phyloP scores from a whole-genome alignment of 208 protist species.

The Acanthamoeba triangularis region DNA sequence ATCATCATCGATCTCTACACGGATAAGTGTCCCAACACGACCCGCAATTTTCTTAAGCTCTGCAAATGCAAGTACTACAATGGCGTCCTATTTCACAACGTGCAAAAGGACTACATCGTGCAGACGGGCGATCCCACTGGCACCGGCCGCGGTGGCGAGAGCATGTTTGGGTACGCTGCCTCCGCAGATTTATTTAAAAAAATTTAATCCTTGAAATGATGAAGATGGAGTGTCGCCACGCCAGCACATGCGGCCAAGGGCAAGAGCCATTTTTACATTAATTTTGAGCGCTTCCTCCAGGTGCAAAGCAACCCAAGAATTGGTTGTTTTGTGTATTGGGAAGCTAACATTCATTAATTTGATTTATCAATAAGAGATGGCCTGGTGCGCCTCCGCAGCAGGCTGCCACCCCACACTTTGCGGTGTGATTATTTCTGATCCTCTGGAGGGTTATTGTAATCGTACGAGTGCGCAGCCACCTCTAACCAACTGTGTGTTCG shows the following conservation, averaged over 20 bases:
- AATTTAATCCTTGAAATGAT: neutral
- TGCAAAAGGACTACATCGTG: slow-evolving; percentile 93
- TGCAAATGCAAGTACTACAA: slow-evolving; percentile 98
- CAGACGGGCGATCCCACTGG: slow-evolving; percentile 94
- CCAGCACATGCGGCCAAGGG: neutral
- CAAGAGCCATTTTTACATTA: neutral
- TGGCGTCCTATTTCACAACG: slow-evolving; percentile 92
- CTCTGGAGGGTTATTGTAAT: neutral
- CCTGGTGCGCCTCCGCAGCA: slow-evolving; percentile 12
- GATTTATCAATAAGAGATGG: neutral
- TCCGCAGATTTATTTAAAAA: neutral
- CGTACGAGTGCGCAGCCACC: neutral
- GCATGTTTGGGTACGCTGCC: slow-evolving; percentile 86
- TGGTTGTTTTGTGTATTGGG: neutral
- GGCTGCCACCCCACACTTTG: neutral
- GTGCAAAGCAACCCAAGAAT: neutral
- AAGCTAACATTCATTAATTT: neutral
- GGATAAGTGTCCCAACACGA: slow-evolving; percentile 92
- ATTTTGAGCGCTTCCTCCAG: neutral
- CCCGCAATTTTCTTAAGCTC: slow-evolving; percentile 96
- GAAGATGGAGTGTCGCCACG: neutral
- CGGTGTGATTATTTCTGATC: neutral
- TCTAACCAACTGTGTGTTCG: neutral
- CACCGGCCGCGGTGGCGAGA: slow-evolving; percentile 91
- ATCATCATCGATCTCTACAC: slow-evolving; percentile 94